Evolutionary conservation across 495 filamentous ascomycete species (phyloP).

Genomic region (Neurospora hispaniola): DNA sequence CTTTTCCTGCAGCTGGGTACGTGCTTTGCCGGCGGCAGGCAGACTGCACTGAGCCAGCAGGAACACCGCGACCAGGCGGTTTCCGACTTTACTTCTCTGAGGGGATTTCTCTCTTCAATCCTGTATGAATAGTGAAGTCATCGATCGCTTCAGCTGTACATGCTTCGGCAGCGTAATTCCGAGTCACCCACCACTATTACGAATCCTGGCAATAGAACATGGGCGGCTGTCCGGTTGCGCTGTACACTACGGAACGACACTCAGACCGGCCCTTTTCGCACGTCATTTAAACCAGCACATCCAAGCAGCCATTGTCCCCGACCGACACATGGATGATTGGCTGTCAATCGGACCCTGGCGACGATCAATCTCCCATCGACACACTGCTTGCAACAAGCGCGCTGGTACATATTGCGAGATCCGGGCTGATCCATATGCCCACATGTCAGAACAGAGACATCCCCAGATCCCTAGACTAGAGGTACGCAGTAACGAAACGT

Average conservation of each 20-base stretch:
- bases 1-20: neutral
- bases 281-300: neutral
- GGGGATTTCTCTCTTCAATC: neutral
- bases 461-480: neutral
- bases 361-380: constrained; percentile 15
- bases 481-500: neutral
- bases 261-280: neutral
- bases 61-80: neutral
- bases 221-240: neutral
- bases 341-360: neutral
- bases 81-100: neutral
- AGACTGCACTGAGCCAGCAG: neutral
- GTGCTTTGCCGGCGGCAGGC: neutral
- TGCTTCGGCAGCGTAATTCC: neutral
- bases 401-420: neutral
- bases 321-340: neutral
- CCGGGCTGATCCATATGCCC: neutral
- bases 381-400: neutral
- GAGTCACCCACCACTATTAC: neutral
- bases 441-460: neutral
- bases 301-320: neutral
- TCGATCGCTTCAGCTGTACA: neutral
- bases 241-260: neutral
- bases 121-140: neutral
- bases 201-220: neutral